Evolutionary conservation across 805 yeast genomes (phyloP).

Genomic region (Lachancea fermentati): DNA sequence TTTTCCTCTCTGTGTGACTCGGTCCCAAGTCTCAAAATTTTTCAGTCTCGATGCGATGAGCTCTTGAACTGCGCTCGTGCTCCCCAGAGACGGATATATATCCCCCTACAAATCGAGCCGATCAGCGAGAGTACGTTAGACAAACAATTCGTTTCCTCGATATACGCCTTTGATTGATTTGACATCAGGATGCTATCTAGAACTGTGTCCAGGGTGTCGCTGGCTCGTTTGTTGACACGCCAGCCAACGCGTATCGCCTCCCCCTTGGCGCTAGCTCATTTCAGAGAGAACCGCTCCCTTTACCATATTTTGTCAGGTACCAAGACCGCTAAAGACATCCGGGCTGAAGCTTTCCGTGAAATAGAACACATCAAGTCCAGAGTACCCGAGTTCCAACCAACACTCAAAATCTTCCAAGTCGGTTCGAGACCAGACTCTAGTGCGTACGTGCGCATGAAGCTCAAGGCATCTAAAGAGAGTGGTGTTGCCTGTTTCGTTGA

Average conservation of each 20-base stretch:
- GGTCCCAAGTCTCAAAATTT: not conserved
- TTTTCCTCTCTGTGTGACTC: too few species aligned
- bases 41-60: not conserved
- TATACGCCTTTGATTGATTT: too few species aligned
- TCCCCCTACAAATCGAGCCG: too few species aligned
- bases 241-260: not conserved
- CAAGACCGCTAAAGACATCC: constrained; percentile 39
- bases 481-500: constrained; percentile 57
- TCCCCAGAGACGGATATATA: too few species aligned
- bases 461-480: constrained; percentile 70
- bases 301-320: constrained; percentile 43
- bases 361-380: constrained; percentile 30
- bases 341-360: constrained; percentile 38
- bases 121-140: too few species aligned
- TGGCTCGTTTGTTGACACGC: constrained; percentile 3
- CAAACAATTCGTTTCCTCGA: not conserved
- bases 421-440: constrained; percentile 74
- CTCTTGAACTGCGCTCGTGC: too few species aligned
- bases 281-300: constrained; percentile 1
- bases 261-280: not conserved
- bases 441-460: constrained; percentile 76
- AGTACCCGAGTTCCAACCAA: constrained; percentile 56
- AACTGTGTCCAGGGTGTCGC: constrained; percentile 3
- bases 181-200: constrained; percentile 6
- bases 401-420: constrained; percentile 65